phyloP scores from a whole-genome alignment of 495 filamentous ascomycete genomes.

The Mytilinidion resinicola region DNA sequence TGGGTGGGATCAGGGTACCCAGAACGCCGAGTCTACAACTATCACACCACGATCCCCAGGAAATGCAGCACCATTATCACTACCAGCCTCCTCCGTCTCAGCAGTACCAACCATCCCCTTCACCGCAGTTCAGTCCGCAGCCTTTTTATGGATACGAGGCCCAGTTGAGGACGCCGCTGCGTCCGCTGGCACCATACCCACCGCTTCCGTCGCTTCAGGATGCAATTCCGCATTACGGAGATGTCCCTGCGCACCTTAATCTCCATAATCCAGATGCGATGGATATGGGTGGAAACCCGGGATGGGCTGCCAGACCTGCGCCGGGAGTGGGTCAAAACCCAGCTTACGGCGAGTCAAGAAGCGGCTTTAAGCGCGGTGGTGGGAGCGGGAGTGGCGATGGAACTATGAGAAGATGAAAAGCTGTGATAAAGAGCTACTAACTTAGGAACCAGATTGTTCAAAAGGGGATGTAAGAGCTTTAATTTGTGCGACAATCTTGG shows the following conservation, averaged over 20 bases:
- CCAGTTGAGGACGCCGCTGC: neutral
- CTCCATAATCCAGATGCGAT: neutral
- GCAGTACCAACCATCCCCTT: slow-evolving; percentile 1
- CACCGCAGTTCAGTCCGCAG: neutral
- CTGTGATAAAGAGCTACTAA: no score
- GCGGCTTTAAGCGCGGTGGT: neutral
- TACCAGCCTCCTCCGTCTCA: neutral
- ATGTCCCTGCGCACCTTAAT: neutral
- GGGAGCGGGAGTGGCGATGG: neutral
- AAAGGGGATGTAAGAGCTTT: no score
- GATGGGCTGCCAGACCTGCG: neutral
- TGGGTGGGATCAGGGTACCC: no score
- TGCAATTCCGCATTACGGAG: neutral
- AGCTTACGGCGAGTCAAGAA: neutral
- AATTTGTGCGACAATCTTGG: no score
- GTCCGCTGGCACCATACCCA: neutral
- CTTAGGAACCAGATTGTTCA: no score
- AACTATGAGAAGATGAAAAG: neutral
- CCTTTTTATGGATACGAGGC: no score
- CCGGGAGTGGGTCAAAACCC: neutral
- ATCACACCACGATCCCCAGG: neutral
- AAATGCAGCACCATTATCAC: neutral
- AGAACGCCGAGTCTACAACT: neutral
- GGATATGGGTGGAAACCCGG: neutral
- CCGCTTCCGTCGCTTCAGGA: neutral